Percentiles rank a stretch among this genome's conserved stretches.
Conservation (phyloP, 441 rosid genomes). For the Populus tomentosa region DNA sequence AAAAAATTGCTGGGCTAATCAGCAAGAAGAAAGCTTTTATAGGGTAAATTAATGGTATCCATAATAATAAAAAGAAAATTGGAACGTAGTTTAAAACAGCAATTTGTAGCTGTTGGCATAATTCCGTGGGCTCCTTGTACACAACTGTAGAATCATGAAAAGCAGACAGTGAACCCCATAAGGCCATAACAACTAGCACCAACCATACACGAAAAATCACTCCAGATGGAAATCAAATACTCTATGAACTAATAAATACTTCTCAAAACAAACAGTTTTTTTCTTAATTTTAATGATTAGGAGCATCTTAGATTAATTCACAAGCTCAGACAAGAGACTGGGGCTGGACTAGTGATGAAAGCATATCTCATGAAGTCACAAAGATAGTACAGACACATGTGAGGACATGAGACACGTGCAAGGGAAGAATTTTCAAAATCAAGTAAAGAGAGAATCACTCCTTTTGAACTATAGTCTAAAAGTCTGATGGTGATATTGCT, state of each 20-base stretch:
- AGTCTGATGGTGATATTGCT: constrained; percentile 12
- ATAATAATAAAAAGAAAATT: too few relatives aligned
- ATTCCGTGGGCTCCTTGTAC: neutral
- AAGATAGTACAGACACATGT: too few relatives aligned
- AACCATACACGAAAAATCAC: too few relatives aligned
- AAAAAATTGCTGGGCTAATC: neutral
- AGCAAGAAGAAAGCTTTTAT: too few relatives aligned
- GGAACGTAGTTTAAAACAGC: neutral
- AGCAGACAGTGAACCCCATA: neutral
- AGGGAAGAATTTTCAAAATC: too few relatives aligned
- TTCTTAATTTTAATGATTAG: neutral
- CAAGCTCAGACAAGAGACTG: too few relatives aligned
- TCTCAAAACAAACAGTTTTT: neutral
- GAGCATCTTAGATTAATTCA: neutral
- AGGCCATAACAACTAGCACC: neutral
- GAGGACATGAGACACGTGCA: too few relatives aligned
- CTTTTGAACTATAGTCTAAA: too few relatives aligned
- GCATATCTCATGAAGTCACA: too few relatives aligned
- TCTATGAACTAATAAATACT: neutral
- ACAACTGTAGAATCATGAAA: neutral
- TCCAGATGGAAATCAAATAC: too few relatives aligned
- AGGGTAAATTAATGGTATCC: neutral
- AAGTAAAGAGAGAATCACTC: too few relatives aligned
- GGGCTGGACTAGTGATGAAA: too few relatives aligned
- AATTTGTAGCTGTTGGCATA: neutral